Base-by-base conservation (phyloP, 306 rosid species). In the Crotalaria pallida region DNA sequence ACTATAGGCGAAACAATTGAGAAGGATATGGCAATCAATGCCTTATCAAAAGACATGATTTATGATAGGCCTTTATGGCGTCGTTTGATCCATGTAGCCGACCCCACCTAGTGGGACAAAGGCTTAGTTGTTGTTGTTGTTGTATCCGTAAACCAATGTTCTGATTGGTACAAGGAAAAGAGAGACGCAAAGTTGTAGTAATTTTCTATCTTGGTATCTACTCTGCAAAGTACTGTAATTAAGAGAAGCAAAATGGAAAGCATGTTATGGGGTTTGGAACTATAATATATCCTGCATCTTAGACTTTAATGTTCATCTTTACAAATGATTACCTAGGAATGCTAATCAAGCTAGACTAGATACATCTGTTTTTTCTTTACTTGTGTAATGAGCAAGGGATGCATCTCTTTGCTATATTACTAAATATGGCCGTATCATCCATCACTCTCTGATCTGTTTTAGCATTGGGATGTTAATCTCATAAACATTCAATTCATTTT, bases 281-380 rank as follows among this genome's bases (percentile, higher is more conserved):
- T n/a, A n/a, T n/a, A 50, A 18, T 36, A 44, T 71, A 33, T 41
- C 45, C 41, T 51, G 61, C 62, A 49, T 48, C 62, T 36, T 53
- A 27, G 16, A 47, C 27, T 48, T 16, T 13, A n/a, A 2, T 10
- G 41, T 19, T 58, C 62, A 49, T 64, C 69, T 64, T 65, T 73
- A 52, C 77, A 64, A 58, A 56, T 72, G 50, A 58, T 19, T 69
- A 57, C 16, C 24, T 17, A 36, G 47, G 64, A 72, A 47, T 66
- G 19, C 51, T 29, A 29, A 0, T 29, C 34, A 0, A n/a, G n/a
- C n/a, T n/a, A n/a, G n/a, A n/a, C n/a, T n/a, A n/a, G n/a, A n/a
- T n/a, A n/a, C n/a, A n/a, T n/a, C n/a, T n/a, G n/a, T n/a, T n/a
- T n/a, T n/a, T n/a, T n/a, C n/a, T n/a, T n/a, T n/a, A n/a, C n/a